Evolutionary conservation across 192 early-diverging fungal species (phyloP), one percentile per base, ranked within the genome.

Genomic region (Coemansia sp.): DNA sequence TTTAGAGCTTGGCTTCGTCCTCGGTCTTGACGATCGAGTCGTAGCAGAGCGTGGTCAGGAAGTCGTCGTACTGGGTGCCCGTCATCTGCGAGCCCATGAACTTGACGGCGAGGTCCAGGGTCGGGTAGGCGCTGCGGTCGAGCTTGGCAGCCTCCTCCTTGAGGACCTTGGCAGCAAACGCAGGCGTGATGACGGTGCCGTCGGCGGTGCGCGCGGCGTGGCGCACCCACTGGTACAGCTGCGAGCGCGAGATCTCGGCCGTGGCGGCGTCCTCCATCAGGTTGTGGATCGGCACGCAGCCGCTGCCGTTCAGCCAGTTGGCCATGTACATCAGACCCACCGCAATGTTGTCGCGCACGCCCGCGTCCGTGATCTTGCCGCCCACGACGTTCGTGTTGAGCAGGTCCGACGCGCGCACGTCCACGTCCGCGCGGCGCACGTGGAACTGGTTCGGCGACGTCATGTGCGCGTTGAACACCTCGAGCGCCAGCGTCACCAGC

Each of bases 201-300:
- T 95, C 90, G 40, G 82, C 81, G 10, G 93, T 95, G 67, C 83
- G 87, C 35, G 88, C 83, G 25, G 81, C 69, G 76, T 98, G 94
- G 65, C 85, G 86, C 35, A 90, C 93, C 96, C 96, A 98, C 83
- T 98, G 96, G 88, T 89, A 98, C 9, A 98, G 78, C 84, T 98
- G 96, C 32, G 91, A 92, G 52, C 96, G 89, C 4, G 93, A 95
- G 65, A 98, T 98, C 83, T 98, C 96, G 33, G 94, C 94, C 1
- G 96, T 98, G 18, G 96, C 96, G 2, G 94, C 94, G 65, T 98
- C 96, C 82, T 98, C 96, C 96, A 98, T 96, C 42, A 98, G 81
- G 82, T 92, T 92, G 83, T 95, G 91, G 77, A 98, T 98, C 47
- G 96, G 96, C 18, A 98, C 96, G 71, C 96, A 98, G 30, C 96